A percentile compares a stretch with the other conserved stretches of the same genome.
phyloP scores from a whole-genome alignment of 176 grass and related monocot genomes.

The Oryza officinalis region DNA sequence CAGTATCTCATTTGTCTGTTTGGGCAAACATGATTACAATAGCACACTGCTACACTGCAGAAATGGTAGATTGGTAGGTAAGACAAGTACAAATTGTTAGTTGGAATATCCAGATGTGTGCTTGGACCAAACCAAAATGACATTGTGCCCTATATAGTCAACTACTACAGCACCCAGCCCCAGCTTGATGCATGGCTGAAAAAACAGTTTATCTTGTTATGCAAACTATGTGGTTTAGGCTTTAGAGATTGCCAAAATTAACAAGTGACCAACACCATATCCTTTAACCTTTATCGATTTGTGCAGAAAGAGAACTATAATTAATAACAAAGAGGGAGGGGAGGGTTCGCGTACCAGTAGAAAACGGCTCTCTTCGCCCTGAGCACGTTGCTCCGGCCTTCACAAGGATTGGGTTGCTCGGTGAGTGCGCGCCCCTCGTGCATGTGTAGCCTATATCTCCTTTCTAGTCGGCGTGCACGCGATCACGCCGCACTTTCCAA shows the following conservation, averaged over 20 bases:
- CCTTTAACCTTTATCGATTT: not conserved
- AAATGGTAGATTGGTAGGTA: not conserved
- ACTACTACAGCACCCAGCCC: too few relatives aligned
- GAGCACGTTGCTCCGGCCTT: not conserved
- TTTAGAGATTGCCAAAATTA: not conserved
- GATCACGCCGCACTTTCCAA: not conserved
- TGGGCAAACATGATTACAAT: not conserved
- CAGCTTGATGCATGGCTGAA: not conserved
- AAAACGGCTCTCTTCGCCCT: too few relatives aligned
- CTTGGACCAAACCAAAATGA: slow-evolving; percentile 8
- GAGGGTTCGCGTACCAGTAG: not conserved
- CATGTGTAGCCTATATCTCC: not conserved
- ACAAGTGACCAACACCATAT: not conserved
- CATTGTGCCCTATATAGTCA: not conserved
- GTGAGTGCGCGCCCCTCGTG: not conserved
- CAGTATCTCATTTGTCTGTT: slow-evolving; percentile 16
- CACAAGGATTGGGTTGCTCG: not conserved
- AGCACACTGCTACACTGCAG: not conserved
- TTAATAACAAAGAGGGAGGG: not conserved
- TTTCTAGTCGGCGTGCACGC: too few relatives aligned
- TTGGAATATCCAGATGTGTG: not conserved
- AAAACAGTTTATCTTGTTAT: not conserved
- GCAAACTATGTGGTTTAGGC: not conserved
- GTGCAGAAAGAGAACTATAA: not conserved
- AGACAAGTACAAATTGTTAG: not conserved